phyloP scores from a whole-genome alignment of 306 rosid species.

The Lablab purpureus region DNA sequence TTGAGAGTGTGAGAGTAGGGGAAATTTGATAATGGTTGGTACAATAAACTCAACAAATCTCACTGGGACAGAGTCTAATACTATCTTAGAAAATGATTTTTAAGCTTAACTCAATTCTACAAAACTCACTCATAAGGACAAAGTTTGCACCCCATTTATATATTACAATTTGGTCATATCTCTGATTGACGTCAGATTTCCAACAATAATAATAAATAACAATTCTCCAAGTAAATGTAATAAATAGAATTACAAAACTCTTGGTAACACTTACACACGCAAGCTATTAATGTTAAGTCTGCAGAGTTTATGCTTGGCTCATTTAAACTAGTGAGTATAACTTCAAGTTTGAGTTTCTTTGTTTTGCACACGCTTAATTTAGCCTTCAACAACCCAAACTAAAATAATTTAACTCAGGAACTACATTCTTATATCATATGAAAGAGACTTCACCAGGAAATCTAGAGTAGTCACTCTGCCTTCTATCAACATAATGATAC shows the following conservation, averaged over 20 bases:
- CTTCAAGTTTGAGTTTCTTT: background rate
- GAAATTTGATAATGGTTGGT: too few relatives aligned
- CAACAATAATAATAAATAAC: background rate
- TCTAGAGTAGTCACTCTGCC: background rate
- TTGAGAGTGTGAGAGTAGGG: too few relatives aligned
- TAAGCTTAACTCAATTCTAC: too few relatives aligned
- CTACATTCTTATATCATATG: conserved; percentile 15
- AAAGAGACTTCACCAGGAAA: conserved; percentile 30
- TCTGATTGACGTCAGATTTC: too few relatives aligned
- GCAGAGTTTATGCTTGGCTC: background rate
- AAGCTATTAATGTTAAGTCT: background rate
- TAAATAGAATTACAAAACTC: background rate
- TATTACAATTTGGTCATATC: too few relatives aligned
- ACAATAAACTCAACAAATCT: too few relatives aligned
- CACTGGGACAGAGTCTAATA: too few relatives aligned
- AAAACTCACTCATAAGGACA: too few relatives aligned
- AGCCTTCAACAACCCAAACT: background rate
- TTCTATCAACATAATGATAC: conserved; percentile 16
- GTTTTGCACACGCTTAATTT: background rate
- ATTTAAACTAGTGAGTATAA: background rate
- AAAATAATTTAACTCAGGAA: background rate
- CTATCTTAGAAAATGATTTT: too few relatives aligned
- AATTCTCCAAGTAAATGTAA: background rate
- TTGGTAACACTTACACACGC: background rate
- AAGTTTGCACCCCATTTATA: too few relatives aligned